A percentile compares a stretch with the other conserved stretches of the same genome.
Conservation (phyloP, 352 stramenopile species). For the Phytophthora pistaciae region DNA sequence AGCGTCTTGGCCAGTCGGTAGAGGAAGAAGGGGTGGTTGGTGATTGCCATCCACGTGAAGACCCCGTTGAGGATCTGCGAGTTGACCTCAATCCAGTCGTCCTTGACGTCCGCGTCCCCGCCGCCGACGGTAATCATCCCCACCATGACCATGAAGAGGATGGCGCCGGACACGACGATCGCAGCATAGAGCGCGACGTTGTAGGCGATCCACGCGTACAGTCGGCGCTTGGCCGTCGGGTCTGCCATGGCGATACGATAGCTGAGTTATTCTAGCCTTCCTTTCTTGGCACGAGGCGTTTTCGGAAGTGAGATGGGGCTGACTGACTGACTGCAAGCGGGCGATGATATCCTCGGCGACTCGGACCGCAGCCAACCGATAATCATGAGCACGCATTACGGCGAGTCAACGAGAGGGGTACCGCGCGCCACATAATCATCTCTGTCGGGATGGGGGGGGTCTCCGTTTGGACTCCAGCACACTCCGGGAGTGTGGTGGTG, state of each 20-base stretch:
- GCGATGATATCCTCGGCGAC: no score
- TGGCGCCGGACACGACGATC: conserved; percentile 39
- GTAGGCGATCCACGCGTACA: conserved; percentile 43
- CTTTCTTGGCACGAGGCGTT: conserved; percentile 4
- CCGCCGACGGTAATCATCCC: conserved; percentile 34
- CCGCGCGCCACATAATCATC: conserved; percentile 15
- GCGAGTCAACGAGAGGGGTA: neutral
- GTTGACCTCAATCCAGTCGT: conserved; percentile 52
- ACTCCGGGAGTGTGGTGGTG: no score
- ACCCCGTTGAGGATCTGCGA: conserved; percentile 56
- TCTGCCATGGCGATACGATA: no score
- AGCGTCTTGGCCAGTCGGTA: conserved; percentile 33
- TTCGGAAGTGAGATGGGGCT: conserved; percentile 5
- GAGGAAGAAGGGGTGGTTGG: conserved; percentile 50
- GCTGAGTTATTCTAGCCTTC: neutral
- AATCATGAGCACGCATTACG: conserved; percentile 10
- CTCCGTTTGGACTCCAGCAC: no score
- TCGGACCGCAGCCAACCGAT: neutral
- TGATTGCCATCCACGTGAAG: conserved; percentile 50
- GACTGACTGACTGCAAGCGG: no score
- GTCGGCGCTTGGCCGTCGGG: conserved; percentile 13
- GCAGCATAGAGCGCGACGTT: conserved; percentile 37
- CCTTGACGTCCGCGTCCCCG: conserved; percentile 40
- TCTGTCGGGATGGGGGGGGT: conserved; percentile 14
- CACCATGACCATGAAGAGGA: conserved; percentile 52